Evolutionary conservation across 495 filamentous ascomycete species (phyloP).

Genomic region (Penicillium paxilli): DNA sequence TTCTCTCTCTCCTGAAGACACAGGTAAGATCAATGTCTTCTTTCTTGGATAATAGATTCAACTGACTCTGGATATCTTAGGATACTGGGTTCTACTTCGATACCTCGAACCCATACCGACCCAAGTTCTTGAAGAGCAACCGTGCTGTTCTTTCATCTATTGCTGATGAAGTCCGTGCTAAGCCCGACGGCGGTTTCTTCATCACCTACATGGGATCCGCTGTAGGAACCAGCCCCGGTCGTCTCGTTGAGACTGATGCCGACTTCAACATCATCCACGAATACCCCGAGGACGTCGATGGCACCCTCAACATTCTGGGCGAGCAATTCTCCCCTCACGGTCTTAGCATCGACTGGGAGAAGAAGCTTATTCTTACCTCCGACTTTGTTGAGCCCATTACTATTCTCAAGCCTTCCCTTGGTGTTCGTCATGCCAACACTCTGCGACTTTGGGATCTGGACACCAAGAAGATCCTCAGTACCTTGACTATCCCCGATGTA

Average conservation of each 20-base stretch:
- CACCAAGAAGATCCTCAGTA: constrained; percentile 53
- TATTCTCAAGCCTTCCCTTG: constrained; percentile 58
- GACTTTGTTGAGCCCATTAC: constrained; percentile 62
- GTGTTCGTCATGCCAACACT: constrained; percentile 54
- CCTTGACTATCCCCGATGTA: constrained; percentile 61
- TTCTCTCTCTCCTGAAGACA: constrained; percentile 62
- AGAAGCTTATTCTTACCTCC: constrained; percentile 57
- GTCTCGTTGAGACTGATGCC: constrained; percentile 59
- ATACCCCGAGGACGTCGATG: constrained; percentile 54
- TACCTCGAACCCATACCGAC: constrained; percentile 55
- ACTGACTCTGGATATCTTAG: constrained; percentile 11
- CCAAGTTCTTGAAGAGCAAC: constrained; percentile 59
- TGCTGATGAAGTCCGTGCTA: constrained; percentile 63
- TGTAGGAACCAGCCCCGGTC: constrained; percentile 56
- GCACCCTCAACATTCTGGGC: constrained; percentile 53
- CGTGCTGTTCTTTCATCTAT: constrained; percentile 56
- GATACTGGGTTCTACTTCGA: constrained; percentile 68
- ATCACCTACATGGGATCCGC: constrained; percentile 62
- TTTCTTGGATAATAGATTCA: not conserved
- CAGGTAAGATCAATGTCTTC: constrained; percentile 28
- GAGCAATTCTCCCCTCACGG: constrained; percentile 63
- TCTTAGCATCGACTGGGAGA: constrained; percentile 57
- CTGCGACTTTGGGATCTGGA: constrained; percentile 59
- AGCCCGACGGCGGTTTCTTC: constrained; percentile 64
- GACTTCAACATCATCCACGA: constrained; percentile 62